Base-by-base conservation (phyloP, 23 red algal genomes). In the Cyanidium caldarium region DNA sequence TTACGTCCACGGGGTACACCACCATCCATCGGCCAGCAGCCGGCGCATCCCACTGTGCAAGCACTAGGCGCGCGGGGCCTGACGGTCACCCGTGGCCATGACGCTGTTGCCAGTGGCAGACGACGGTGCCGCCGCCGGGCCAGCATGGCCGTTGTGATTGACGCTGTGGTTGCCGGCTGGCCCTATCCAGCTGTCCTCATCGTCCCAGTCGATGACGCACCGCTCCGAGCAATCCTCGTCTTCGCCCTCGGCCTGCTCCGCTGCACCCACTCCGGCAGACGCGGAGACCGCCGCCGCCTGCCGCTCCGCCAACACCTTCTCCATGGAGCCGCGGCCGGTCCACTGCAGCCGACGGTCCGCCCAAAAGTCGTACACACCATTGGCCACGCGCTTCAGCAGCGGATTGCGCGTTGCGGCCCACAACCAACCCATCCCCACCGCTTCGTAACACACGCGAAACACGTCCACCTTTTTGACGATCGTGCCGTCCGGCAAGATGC, bases 371-470 rank as follows among this genome's bases (percentile, higher is more conserved):
- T 94, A 94, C 0, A 77, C 41, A 3, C 35, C 37, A 29, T 82
- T 68, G 1, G 56, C 71, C 1, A 78, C 7, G 21, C 45, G 41
- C 33, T 69, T 72, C 12, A 86, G 14, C 1, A 44, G 17, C 0
- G 77, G 81, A 36, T 86, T 3, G 38, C 66, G 58, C 0, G 88
- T 86, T 12, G 42, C 39, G 0, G 80, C 82, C 72, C 81, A 86
- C 29, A 94, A 35, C 82, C 70, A 82, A 26, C 88, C 88, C 12
- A 94, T 68, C 0, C 88, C 88, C 7, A 94, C 26, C 17, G 42
- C 88, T 17, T 78, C 82, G 41, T 94, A 94, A 36, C 73, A 72
- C 0, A 5, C 3, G 40, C 83, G 88, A 39, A 94, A 94, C 2
- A 86, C 88, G 5, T 65, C 56, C 42, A 94, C 57, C 41, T 78